These are phyloP conservation scores for Striga asiatica DNA, from an alignment of 257 asterid genomes.

Conservation along the genomic window DNA sequence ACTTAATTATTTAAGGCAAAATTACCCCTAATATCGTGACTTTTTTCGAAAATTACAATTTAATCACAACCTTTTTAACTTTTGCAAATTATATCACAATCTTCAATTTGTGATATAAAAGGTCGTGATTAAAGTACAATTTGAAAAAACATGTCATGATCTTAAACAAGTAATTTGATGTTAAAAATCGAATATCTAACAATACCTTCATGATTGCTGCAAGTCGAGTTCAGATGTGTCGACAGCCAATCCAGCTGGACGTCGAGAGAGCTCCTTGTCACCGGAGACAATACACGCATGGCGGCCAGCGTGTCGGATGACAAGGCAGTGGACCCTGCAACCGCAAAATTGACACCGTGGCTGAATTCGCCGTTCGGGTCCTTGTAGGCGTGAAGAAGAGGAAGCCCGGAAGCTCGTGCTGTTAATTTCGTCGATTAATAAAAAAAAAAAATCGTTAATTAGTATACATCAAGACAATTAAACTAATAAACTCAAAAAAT, in stretches of 20 bases:
- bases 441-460: no score
- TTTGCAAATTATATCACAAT: no score
- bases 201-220: background rate
- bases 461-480: background rate
- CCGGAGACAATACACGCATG: background rate
- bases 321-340: conserved; percentile 17
- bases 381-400: background rate
- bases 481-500: background rate
- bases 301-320: background rate
- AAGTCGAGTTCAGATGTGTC: background rate
- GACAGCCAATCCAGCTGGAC: conserved; percentile 19
- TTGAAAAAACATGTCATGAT: no score
- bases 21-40: background rate
- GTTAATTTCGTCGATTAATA: background rate
- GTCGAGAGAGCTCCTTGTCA: conserved; percentile 4
- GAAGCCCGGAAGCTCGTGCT: background rate
- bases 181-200: background rate
- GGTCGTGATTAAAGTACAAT: no score
- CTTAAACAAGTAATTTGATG: background rate
- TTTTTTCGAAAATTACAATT: no score
- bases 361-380: background rate
- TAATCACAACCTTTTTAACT: no score
- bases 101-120: no score
- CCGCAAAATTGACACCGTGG: conserved; percentile 12
- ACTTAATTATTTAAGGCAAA: no score